Evolutionary conservation across 768 basidiomycete species (phyloP).

Genomic region (Scleroderma bovista): DNA sequence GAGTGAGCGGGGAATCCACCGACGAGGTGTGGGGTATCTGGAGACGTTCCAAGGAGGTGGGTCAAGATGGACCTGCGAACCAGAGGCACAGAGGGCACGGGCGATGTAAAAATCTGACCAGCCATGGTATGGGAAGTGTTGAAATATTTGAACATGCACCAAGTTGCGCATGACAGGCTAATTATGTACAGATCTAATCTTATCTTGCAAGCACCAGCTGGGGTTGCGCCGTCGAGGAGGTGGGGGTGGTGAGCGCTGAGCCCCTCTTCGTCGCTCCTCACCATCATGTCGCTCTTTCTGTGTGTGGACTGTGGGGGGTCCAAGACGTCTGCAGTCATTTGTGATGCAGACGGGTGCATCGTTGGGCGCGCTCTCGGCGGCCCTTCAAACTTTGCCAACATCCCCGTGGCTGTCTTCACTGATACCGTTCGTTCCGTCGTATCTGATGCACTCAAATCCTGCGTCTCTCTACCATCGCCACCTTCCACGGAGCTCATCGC

Average conservation of each 20-base stretch:
- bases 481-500: conserved; percentile 42
- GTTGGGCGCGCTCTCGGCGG: conserved; percentile 66
- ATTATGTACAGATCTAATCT: too few relatives aligned
- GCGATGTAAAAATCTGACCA: conserved; percentile 13
- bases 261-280: too few relatives aligned
- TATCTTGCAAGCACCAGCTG: too few relatives aligned
- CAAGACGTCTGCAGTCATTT: conserved; percentile 77
- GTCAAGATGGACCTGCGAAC: conserved; percentile 27
- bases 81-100: conserved; percentile 15
- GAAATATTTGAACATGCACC: too few relatives aligned
- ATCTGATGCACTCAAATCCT: conserved; percentile 47
- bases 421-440: conserved; percentile 48
- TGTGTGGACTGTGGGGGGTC: conserved; percentile 88
- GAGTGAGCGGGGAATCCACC: conserved; percentile 39
- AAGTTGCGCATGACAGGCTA: too few relatives aligned
- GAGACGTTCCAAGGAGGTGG: conserved; percentile 19
- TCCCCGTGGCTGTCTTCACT: conserved; percentile 57
- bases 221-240: too few relatives aligned
- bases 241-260: too few relatives aligned
- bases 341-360: conserved; percentile 50
- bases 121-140: conserved; percentile 19
- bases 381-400: conserved; percentile 83
- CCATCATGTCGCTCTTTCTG: conserved; percentile 63
- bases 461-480: conserved; percentile 34
- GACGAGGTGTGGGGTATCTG: conserved; percentile 21